Percentiles rank a stretch among this genome's conserved stretches.
These are phyloP conservation scores for Olyra latifolia DNA, from an alignment of 176 grass and related monocot genomes.

Conservation along the genomic window DNA sequence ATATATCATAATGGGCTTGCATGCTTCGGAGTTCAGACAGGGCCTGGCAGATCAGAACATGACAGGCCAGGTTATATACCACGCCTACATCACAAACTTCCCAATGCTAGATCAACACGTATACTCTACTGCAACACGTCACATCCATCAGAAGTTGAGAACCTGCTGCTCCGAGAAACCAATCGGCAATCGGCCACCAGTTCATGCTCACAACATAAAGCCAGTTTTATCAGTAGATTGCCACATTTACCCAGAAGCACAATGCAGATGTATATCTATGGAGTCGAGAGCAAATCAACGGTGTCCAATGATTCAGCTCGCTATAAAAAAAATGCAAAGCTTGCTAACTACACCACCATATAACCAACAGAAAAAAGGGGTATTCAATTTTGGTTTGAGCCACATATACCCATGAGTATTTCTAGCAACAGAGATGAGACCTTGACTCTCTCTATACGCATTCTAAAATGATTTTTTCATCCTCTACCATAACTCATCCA, in stretches of 20 bases:
- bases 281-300: neutral
- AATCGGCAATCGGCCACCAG: neutral
- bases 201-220: neutral
- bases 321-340: conserved; percentile 18
- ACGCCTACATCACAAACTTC: too few relatives aligned
- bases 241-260: neutral
- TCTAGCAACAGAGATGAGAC: conserved; percentile 10
- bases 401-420: neutral
- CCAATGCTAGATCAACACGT: too few relatives aligned
- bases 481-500: conserved; percentile 13
- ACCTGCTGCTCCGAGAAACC: neutral
- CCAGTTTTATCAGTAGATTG: neutral
- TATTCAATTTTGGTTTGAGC: conserved; percentile 4
- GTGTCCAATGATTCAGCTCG: neutral
- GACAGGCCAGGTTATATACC: too few relatives aligned
- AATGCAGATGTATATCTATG: neutral
- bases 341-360: conserved; percentile 24
- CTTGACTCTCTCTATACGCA: conserved; percentile 28
- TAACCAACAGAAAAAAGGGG: neutral
- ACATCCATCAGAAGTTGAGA: neutral
- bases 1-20: neutral
- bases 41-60: neutral
- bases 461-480: conserved; percentile 7
- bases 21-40: neutral
- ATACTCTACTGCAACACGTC: too few relatives aligned